phyloP scores from a whole-genome alignment of 192 early-diverging fungal genomes.

The Coemansia sp. region DNA sequence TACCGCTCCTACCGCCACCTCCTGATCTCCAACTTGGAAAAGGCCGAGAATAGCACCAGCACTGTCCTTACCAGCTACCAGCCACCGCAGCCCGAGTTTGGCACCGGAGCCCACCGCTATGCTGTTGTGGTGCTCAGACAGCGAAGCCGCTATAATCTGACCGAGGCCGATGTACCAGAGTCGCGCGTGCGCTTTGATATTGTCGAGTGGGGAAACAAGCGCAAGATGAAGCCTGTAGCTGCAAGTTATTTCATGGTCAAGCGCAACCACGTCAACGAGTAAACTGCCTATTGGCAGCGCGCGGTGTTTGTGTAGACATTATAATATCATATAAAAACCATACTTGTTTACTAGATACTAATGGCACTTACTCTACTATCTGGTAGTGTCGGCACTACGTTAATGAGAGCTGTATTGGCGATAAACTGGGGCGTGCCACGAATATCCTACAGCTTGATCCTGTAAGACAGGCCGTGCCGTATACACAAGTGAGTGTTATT shows the following conservation, averaged over 20 bases:
- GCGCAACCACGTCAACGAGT: constrained; percentile 13
- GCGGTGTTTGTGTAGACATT: no score
- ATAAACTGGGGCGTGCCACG: no score
- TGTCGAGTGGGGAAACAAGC: constrained; percentile 18
- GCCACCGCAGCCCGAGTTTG: constrained; percentile 11
- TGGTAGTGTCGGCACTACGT: no score
- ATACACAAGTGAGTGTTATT: no score
- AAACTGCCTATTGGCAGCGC: not conserved
- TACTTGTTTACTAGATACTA: no score
- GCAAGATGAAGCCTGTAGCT: constrained; percentile 29
- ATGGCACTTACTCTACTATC: no score
- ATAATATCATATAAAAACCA: no score
- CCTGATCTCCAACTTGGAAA: constrained; percentile 23
- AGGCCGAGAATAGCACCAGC: not conserved
- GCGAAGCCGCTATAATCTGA: constrained; percentile 7
- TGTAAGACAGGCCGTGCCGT: no score
- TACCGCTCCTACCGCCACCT: constrained; percentile 36
- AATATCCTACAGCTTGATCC: no score
- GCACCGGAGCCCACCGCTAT: constrained; percentile 27
- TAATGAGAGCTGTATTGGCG: no score
- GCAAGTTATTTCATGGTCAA: constrained; percentile 33
- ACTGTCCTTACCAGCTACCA: constrained; percentile 18
- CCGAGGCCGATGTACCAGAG: constrained; percentile 5
- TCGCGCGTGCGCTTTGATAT: constrained; percentile 32
- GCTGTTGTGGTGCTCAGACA: constrained; percentile 27